A percentile compares a stretch with the other conserved stretches of the same genome.
phyloP scores from a whole-genome alignment of 2,329 filamentous ascomycete species.

The Alternaria triticimaculans region DNA sequence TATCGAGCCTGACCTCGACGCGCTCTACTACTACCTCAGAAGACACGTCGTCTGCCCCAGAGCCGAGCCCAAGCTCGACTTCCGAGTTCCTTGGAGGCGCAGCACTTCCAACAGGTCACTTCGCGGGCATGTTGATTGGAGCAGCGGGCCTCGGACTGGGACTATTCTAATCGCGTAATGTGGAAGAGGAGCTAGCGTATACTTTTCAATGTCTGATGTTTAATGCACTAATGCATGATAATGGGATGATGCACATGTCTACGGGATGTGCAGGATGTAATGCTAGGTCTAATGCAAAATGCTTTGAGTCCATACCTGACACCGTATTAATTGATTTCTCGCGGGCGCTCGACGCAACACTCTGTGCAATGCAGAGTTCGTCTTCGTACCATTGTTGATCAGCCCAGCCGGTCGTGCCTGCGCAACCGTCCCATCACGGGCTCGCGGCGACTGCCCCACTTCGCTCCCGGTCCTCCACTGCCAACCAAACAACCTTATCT shows the following conservation, averaged over 20 bases:
- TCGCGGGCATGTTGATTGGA: slow-evolving; percentile 31
- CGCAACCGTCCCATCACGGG: neutral
- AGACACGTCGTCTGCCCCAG: slow-evolving; percentile 6
- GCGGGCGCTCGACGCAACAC: neutral
- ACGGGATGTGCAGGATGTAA: slow-evolving; percentile 5
- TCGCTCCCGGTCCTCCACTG: neutral
- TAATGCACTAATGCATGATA: neutral
- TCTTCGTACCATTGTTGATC: neutral
- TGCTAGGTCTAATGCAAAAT: neutral
- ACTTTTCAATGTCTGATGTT: slow-evolving; percentile 9
- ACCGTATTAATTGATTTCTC: neutral
- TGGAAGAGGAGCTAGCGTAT: neutral
- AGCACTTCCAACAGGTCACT: slow-evolving; percentile 16
- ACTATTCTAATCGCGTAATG: slow-evolving; percentile 18
- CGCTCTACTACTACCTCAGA: slow-evolving; percentile 11
- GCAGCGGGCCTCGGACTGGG: slow-evolving; percentile 35
- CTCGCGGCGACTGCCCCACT: neutral
- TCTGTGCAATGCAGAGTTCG: neutral
- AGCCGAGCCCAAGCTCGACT: slow-evolving; percentile 9
- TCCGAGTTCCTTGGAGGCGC: slow-evolving; percentile 26
- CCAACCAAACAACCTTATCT: neutral
- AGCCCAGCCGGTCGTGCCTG: neutral
- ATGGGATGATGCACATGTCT: neutral
- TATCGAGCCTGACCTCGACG: slow-evolving; percentile 17
- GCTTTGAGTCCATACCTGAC: neutral